A percentile compares a stretch with the other conserved stretches of the same genome.
These are phyloP conservation scores for Candida ortonii DNA, from an alignment of 805 yeast genomes.

Conservation along the genomic window DNA sequence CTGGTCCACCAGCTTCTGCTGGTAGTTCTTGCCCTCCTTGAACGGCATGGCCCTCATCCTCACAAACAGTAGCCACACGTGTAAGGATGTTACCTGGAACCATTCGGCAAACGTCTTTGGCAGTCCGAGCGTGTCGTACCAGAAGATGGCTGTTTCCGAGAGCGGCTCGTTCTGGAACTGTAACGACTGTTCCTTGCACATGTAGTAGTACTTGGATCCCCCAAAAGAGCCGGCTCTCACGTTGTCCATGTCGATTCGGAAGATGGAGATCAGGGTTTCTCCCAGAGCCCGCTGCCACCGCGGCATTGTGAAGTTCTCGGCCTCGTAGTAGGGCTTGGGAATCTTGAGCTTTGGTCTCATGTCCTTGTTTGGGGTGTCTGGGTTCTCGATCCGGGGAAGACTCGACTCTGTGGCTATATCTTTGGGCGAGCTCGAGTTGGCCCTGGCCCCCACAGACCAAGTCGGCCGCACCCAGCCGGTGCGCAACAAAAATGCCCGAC, in stretches of 20 bases:
- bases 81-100: constrained; percentile 89
- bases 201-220: constrained; percentile 81
- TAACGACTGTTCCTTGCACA: constrained; percentile 82
- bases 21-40: constrained; percentile 83
- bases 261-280: constrained; percentile 56
- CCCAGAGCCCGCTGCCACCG: constrained; percentile 58
- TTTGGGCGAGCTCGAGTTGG: constrained; percentile 22
- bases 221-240: constrained; percentile 93
- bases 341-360: constrained; percentile 33
- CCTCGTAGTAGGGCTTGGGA: constrained; percentile 30
- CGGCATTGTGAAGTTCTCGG: constrained; percentile 36
- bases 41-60: constrained; percentile 97
- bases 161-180: constrained; percentile 72
- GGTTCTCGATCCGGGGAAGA: constrained; percentile 35
- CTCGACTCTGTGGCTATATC: constrained; percentile 31
- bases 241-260: constrained; percentile 85
- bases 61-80: constrained; percentile 89
- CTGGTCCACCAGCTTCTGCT: constrained; percentile 86
- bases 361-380: constrained; percentile 35
- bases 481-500: neutral
- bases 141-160: constrained; percentile 72
- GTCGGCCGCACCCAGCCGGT: neutral
- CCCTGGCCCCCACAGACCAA: constrained; percentile 5
- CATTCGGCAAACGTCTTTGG: constrained; percentile 92
- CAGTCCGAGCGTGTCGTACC: constrained; percentile 77